phyloP scores from a whole-genome alignment of 1,284 basidiomycete genomes.

The Ceratobasidium theobromae region DNA sequence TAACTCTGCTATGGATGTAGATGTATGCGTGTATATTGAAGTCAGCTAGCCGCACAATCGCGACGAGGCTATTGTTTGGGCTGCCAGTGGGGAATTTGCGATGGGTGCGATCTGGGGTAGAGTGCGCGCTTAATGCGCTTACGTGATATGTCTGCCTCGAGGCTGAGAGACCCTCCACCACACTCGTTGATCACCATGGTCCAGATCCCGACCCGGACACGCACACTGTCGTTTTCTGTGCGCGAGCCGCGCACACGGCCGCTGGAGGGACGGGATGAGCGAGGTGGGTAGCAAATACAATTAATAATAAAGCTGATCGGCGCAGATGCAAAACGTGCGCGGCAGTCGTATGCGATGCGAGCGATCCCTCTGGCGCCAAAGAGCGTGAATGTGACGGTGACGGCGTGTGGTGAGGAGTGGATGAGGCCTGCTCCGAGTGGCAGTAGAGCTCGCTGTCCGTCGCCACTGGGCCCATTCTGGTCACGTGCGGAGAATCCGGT shows the following conservation, averaged over 20 bases:
- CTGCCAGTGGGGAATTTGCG: no score
- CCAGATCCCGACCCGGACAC: constrained; percentile 14
- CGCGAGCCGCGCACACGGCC: constrained; percentile 1
- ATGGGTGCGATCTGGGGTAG: no score
- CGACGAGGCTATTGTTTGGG: no score
- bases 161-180: no score
- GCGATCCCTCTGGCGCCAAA: constrained; percentile 8
- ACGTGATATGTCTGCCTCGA: no score
- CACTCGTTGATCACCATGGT: no score
- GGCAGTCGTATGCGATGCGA: constrained; percentile 5
- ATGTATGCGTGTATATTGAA: no score
- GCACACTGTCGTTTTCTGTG: constrained; percentile 24
- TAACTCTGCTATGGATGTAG: no score
- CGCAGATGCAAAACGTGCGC: constrained; percentile 19
- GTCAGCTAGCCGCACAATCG: no score
- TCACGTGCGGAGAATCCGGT: not conserved
- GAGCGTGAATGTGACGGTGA: constrained; percentile 16
- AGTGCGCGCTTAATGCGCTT: no score
- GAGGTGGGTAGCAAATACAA: not conserved
- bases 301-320: not conserved
- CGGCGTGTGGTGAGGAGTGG: not conserved
- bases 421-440: no score
- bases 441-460: not conserved
- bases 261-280: constrained; percentile 3
- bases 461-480: constrained; percentile 18